Conservation (phyloP, 257 asterid genomes). For the Jacaranda copaia region DNA sequence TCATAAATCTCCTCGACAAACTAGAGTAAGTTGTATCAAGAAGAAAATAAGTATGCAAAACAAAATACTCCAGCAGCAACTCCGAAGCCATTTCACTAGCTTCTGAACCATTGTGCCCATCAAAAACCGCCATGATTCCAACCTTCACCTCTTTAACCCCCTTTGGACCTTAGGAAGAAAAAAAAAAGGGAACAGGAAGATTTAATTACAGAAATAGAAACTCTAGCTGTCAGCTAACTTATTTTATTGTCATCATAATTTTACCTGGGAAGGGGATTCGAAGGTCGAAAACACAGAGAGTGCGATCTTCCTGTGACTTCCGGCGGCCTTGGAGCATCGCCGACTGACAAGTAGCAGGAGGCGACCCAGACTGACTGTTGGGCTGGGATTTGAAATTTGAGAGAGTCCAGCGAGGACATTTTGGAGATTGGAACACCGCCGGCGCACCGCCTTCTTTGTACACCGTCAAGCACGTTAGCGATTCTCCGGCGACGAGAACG, state of each 20-base stretch:
- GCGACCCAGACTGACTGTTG: slow-evolving; percentile 39
- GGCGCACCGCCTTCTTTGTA: slow-evolving; percentile 95
- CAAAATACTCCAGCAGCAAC: slow-evolving; percentile 77
- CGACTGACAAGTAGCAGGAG: slow-evolving; percentile 64
- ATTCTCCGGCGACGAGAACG: slow-evolving; percentile 64
- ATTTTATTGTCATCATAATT: background rate
- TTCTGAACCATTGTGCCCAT: slow-evolving; percentile 95
- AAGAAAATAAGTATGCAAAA: slow-evolving; percentile 87
- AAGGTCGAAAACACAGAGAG: slow-evolving; percentile 73
- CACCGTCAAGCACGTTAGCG: slow-evolving; percentile 79
- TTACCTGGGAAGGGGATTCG: slow-evolving; percentile 88
- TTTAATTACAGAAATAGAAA: background rate
- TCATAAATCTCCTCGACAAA: slow-evolving; percentile 61
- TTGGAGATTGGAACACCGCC: slow-evolving; percentile 94
- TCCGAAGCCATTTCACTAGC: slow-evolving; percentile 97
- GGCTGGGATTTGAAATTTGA: slow-evolving; percentile 57
- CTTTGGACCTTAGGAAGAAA: slow-evolving; percentile 56
- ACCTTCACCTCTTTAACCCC: slow-evolving; percentile 78
- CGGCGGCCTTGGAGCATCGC: slow-evolving; percentile 91
- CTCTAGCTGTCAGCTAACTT: background rate
- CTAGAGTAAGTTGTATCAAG: slow-evolving; percentile 78
- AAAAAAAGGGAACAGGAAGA: background rate
- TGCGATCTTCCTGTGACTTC: slow-evolving; percentile 87
- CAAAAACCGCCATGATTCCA: slow-evolving; percentile 90
- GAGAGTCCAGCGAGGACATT: slow-evolving; percentile 93